Evolutionary conservation across 2,329 filamentous ascomycete species (phyloP), one percentile per base, ranked within the genome.

Genomic region (Emergomyces orientalis): DNA sequence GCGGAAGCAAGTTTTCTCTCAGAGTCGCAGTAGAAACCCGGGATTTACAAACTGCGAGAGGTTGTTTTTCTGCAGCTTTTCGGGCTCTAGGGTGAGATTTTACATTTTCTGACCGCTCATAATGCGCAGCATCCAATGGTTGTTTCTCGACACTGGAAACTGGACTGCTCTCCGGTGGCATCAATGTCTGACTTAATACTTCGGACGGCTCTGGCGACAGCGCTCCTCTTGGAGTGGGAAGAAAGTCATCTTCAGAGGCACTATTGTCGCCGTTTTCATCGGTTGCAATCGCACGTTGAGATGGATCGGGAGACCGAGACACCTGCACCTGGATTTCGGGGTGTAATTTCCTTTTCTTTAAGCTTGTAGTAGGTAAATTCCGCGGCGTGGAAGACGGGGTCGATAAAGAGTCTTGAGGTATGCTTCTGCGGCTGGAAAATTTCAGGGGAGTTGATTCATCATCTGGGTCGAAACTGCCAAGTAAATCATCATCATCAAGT

Each of bases 401-500:
- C 8, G 69, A 65, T 13, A 63, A 63, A 25, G 63, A 67, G 45
- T 65, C 65, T 14, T 67, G 52, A 6, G 71, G 61, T n/a, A 74
- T 66, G 37, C 71, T 71, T 62, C 74, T 74, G 9, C 71, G 69
- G 60, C 70, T 72, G 17, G 73, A 62, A 37, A 74, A 63, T 64
- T 76, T 74, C 51, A 79, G 65, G 2, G 77, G 77, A 8, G 77
- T 79, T 22, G 77, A 79, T 64, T 79, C 76, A 67, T 79, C 77
- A 62, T 78, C 71, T 0, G 77, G 77, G 52, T 73, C 75, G 58
- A 79, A 71, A 9, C 73, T 74, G 37, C 75, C 76, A 22, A 79
- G 71, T 63, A 78, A 77, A 63, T 78, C 75, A 54, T 77, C 75
- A 58, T 77, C 63, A 30, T 70, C 67, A 13, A 74, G 73, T 30